Base-by-base conservation (phyloP, 2,329 filamentous ascomycete species). In the Claviceps arundinis region DNA sequence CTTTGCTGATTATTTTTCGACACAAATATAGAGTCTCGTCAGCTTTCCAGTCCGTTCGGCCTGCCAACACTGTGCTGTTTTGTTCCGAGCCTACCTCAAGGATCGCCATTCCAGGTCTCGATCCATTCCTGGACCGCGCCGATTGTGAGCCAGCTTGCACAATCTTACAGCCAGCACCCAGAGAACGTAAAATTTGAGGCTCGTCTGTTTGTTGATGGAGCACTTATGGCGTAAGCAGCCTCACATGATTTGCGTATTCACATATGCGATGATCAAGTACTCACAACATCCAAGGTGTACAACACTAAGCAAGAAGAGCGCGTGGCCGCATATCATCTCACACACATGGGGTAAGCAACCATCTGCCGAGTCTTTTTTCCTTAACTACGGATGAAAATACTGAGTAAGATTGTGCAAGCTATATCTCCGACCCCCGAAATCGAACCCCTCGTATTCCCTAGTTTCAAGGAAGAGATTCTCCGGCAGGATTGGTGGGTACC, bases 71-170 rank as follows among this genome's bases (percentile, higher is more conserved):
- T 90, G 59, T 85, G 82, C 16, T 82, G 79, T 55, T 91, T 88
- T 62, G 73, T 89, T 45, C 82, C 85, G 1, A 84, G 81, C 54
- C 70, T 89, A 9, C 60, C 72, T 3, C 63, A 70, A 1, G 78
- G 78, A 24, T 70, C 70, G 30, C 73, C 78, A 0, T 90, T 89
- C 65, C 78, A 82, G 56, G 74, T 90, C 48, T 90, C 87, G 2
- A 73, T 91, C 48, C 86, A 90, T 66, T 82, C 77, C 53, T 91
- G 87, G 87, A 75, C 75, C 16, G 73, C 70, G 4, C 82, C 83
- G 5, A 70, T 72, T 17, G 68, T 80, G 51, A 85, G 80, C 57
- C 73, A 78, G 45, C 73, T 77, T 58, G 74, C 80, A 37, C 73
- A 73, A 54, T 69, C 70, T 45, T 73, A 80, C 60, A 79, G 75